Evolutionary conservation across 73 alveolate genomes (phyloP).

Genomic region (Stentor coeruleus): DNA sequence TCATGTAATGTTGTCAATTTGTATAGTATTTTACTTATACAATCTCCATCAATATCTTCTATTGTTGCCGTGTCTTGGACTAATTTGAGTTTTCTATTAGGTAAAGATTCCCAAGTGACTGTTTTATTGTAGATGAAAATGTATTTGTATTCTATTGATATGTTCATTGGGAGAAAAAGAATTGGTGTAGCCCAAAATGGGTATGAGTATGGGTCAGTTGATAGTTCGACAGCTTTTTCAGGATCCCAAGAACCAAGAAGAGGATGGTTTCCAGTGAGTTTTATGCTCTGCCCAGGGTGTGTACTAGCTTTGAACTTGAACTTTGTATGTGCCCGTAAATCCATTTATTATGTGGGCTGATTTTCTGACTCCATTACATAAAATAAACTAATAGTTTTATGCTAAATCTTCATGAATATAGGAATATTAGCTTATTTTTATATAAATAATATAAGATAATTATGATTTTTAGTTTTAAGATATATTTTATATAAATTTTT

Average conservation of each 20-base stretch:
- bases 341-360: too few relatives aligned
- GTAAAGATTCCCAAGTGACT: not conserved
- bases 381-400: too few relatives aligned
- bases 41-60: not conserved
- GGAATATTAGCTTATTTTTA: too few relatives aligned
- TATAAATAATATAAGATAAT: too few relatives aligned
- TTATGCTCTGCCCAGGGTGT: conserved; percentile 12
- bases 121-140: not conserved
- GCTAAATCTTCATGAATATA: too few relatives aligned
- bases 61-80: not conserved
- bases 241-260: conserved; percentile 12
- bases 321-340: conserved; percentile 2
- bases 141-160: conserved; percentile 24
- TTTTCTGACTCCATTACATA: too few relatives aligned
- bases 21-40: not conserved
- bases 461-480: too few relatives aligned
- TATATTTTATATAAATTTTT: too few relatives aligned
- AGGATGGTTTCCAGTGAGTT: not conserved
- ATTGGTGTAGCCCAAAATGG: conserved; percentile 10
- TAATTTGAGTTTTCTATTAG: not conserved
- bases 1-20: not conserved
- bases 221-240: not conserved
- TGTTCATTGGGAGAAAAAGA: not conserved
- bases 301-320: conserved; percentile 11
- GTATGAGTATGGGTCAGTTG: conserved; percentile 4